These are phyloP conservation scores for Solanum medicagineum DNA, from an alignment of 257 asterid genomes.

Conservation along the genomic window DNA sequence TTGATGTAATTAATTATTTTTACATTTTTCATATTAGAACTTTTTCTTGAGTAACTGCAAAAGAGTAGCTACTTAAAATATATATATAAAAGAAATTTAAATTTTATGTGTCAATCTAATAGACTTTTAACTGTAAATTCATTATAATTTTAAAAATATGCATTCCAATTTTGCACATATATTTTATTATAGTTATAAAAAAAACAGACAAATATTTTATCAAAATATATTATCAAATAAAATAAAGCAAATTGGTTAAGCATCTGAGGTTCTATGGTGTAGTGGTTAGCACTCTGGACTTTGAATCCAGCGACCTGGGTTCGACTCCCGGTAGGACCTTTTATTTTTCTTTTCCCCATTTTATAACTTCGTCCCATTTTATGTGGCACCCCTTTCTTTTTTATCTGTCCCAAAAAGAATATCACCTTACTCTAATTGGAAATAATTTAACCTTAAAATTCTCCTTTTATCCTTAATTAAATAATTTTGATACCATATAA, in stretches of 20 bases:
- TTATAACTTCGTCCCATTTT: too few relatives aligned
- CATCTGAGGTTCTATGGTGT: slow-evolving; percentile 32
- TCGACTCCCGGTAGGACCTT: slow-evolving; percentile 97
- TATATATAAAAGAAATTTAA: background rate
- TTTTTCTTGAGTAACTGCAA: background rate
- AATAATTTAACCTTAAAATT: too few relatives aligned
- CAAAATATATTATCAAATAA: too few relatives aligned
- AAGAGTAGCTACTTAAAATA: background rate
- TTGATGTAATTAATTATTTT: background rate
- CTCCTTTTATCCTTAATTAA: too few relatives aligned
- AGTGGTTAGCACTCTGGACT: slow-evolving; percentile 99
- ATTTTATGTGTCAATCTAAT: background rate
- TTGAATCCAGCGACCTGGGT: slow-evolving; percentile 98
- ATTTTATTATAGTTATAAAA: background rate
- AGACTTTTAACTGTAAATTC: background rate
- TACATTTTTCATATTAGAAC: background rate
- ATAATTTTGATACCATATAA: too few relatives aligned
- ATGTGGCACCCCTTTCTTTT: too few relatives aligned
- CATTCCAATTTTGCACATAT: background rate
- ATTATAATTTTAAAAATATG: too few relatives aligned
- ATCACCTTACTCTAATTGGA: too few relatives aligned
- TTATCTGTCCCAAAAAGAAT: too few relatives aligned
- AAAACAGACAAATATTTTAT: too few relatives aligned
- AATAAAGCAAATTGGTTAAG: too few relatives aligned
- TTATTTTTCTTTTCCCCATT: too few relatives aligned